Conservation (phyloP, 495 filamentous ascomycete species). For the Neurospora sp. region DNA sequence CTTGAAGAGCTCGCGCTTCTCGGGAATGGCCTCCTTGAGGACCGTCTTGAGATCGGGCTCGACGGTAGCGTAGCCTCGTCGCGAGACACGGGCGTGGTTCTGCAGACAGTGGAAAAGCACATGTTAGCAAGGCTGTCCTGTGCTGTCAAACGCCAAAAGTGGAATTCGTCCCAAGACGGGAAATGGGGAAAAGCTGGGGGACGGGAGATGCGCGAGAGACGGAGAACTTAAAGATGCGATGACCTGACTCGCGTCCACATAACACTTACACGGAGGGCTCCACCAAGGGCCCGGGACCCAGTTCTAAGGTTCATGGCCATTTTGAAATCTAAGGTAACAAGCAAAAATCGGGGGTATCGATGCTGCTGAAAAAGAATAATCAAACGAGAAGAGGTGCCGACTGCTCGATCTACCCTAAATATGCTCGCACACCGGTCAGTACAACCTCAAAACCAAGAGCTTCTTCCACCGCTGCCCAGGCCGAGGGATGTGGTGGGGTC, state of each 20-base stretch:
- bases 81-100: constrained; percentile 13
- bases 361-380: neutral
- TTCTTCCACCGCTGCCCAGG: neutral
- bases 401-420: neutral
- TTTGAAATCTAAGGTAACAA: neutral
- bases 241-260: neutral
- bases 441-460: neutral
- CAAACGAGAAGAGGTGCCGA: neutral
- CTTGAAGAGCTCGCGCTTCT: constrained; percentile 84
- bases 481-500: neutral
- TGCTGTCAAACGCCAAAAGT: neutral
- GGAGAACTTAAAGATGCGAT: neutral
- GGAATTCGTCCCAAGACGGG: neutral
- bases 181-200: neutral
- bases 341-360: neutral
- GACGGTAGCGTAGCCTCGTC: constrained; percentile 53
- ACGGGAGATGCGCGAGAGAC: neutral
- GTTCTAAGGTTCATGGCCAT: constrained; percentile 21
- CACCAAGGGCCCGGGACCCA: constrained; percentile 25
- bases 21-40: constrained; percentile 73
- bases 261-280: constrained; percentile 41
- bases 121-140: constrained; percentile 26
- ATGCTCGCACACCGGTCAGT: neutral
- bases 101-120: neutral
- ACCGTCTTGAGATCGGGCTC: constrained; percentile 84